phyloP scores from a whole-genome alignment of 306 rosid genomes.

The Mimosa pudica region DNA sequence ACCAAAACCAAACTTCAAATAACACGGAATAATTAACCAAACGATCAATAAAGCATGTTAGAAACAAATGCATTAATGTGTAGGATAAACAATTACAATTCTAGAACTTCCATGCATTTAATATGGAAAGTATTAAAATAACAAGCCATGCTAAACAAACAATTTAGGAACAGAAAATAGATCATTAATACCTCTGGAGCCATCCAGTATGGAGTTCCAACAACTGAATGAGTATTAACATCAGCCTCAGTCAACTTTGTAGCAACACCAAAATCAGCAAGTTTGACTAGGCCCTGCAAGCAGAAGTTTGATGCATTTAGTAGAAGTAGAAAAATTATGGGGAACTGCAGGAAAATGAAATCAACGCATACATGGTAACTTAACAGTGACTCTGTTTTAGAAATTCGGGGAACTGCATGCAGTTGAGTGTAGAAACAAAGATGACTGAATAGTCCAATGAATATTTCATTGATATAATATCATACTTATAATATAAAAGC shows the following conservation, averaged over 20 bases:
- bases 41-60: neutral
- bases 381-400: neutral
- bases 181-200: conserved; percentile 86
- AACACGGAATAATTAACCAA: neutral
- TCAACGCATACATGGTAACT: neutral
- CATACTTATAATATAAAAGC: no score
- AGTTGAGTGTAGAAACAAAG: no score
- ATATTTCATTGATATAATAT: no score
- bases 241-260: conserved; percentile 97
- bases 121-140: neutral
- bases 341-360: neutral
- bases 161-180: conserved; percentile 22
- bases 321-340: conserved; percentile 4
- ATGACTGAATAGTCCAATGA: no score
- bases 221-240: conserved; percentile 98
- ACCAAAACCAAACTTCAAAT: neutral
- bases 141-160: neutral
- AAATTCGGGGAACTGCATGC: no score
- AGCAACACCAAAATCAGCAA: conserved; percentile 99
- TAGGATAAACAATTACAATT: neutral
- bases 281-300: conserved; percentile 97
- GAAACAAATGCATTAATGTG: conserved; percentile 6
- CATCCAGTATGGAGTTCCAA: conserved; percentile 99
- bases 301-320: conserved; percentile 9
- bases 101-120: neutral